Conservation (phyloP, 805 yeast species). For the Candida sithepensis region DNA sequence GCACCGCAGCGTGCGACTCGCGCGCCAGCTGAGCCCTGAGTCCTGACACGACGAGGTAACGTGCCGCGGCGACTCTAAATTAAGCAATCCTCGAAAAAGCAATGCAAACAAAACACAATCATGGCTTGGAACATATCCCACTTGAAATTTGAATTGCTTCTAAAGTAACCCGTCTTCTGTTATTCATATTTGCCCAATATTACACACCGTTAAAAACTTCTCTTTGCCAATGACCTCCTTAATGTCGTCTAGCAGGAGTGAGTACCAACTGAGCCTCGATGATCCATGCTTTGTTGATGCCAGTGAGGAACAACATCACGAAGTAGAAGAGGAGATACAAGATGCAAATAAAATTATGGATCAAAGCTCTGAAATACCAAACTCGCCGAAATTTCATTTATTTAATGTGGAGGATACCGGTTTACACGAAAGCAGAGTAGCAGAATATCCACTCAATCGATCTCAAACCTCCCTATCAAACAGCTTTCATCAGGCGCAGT, state of each 20-base stretch:
- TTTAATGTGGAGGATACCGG: constrained; percentile 9
- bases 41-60: no score
- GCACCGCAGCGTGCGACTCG: no score
- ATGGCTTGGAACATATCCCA: no score
- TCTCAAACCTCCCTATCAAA: no score
- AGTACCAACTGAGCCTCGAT: neutral
- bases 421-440: constrained; percentile 3
- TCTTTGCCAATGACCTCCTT: neutral
- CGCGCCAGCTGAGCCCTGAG: no score
- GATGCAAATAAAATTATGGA: constrained; percentile 4
- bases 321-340: neutral
- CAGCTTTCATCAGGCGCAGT: neutral
- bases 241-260: neutral
- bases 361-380: constrained; percentile 3
- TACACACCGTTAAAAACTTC: no score
- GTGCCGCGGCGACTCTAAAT: no score
- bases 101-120: no score
- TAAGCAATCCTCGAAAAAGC: no score
- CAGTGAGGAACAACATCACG: neutral
- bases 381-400: neutral
- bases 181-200: no score
- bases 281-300: neutral
- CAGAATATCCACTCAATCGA: neutral
- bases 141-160: no score
- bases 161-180: no score